Base-by-base conservation (phyloP, 192 early-diverging fungal species). In the Backusella mclennaniae region DNA sequence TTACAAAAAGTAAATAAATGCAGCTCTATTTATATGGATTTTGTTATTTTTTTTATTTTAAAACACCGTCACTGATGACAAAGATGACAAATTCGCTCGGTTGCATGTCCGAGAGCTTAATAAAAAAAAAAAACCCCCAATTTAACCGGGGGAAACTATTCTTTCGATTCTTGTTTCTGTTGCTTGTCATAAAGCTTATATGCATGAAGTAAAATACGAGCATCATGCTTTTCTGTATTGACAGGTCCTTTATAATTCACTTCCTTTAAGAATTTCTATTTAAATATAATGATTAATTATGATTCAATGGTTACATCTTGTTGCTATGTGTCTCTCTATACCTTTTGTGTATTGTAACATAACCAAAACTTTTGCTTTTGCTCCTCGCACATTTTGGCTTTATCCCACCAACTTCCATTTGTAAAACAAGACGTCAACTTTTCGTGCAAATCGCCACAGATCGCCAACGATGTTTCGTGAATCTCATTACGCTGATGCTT, bases 401-500 rank as follows among this genome's bases (percentile, higher is more conserved):
- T 84, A 38, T 84, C 82, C 79, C 79, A 80, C 78, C 78, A 84
- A 38, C 82, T 84, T 35, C 82, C 82, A 35, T 78, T 38, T 33
- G 80, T 66, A 46, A 84, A 84, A 41, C 82, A 84, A 11, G 67
- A 66, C n/a, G 80, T 33, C 2, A 84, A 41, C 6, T 80, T 76
- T 9, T 66, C 73, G 23, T 84, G 78, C 9, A 84, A 44, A 33
- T 84, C 82, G 6, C 76, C 79, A 41, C 82, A 84, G 41, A 80
- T 75, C 6, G 73, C 71, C 12, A 77, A 35, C 4, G 82, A 79
- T 0, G 82, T 73, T 6, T 75, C 79, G 49, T 80, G 82, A 39
- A 84, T 84, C 14, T 74, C 78, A 19, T 71, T 73, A 8, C 74
- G 70, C 38, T 84, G 82, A 35, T 80, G 76, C 11, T 69, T 63